These are phyloP conservation scores for Pseudopyricularia javanii DNA, from an alignment of 2,329 filamentous ascomycete genomes.

Conservation along the genomic window DNA sequence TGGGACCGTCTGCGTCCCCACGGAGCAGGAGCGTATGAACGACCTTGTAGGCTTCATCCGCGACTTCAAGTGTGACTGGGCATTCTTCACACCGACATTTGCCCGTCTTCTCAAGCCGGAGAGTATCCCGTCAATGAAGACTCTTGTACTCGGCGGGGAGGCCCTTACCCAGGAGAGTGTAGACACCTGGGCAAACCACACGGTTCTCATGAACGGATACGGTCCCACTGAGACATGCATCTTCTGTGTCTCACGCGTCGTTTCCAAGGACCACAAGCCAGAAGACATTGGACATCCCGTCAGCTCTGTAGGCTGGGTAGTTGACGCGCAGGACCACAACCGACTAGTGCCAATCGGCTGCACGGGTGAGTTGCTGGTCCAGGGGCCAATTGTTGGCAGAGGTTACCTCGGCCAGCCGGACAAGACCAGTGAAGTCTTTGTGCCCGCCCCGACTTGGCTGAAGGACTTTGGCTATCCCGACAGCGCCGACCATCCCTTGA, in stretches of 20 bases:
- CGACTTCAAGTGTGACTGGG: conserved; percentile 39
- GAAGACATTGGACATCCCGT: conserved; percentile 11
- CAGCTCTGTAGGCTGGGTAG: conserved; percentile 7
- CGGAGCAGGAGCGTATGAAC: conserved; percentile 7
- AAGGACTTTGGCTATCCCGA: conserved; percentile 5
- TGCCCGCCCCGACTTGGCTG: background rate
- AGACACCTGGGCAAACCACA: background rate
- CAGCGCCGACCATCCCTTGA: conserved; percentile 8
- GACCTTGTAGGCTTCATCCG: conserved; percentile 25
- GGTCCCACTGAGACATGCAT: conserved; percentile 42
- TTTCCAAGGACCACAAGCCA: background rate
- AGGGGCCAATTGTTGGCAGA: conserved; percentile 29
- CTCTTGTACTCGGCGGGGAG: conserved; percentile 50
- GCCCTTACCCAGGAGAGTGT: background rate
- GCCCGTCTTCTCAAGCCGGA: conserved; percentile 5
- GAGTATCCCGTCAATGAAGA: conserved; percentile 3
- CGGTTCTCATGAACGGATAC: conserved; percentile 18
- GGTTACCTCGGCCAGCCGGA: conserved; percentile 24
- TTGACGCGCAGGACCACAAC: conserved; percentile 2
- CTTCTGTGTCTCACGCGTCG: background rate
- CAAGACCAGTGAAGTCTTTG: background rate
- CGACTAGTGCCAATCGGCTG: conserved; percentile 7
- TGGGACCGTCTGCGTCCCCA: background rate
- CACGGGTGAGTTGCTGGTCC: conserved; percentile 26
- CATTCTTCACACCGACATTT: conserved; percentile 38